Conservation (phyloP, 106 monocot species). For the Vanilla planifolia region DNA sequence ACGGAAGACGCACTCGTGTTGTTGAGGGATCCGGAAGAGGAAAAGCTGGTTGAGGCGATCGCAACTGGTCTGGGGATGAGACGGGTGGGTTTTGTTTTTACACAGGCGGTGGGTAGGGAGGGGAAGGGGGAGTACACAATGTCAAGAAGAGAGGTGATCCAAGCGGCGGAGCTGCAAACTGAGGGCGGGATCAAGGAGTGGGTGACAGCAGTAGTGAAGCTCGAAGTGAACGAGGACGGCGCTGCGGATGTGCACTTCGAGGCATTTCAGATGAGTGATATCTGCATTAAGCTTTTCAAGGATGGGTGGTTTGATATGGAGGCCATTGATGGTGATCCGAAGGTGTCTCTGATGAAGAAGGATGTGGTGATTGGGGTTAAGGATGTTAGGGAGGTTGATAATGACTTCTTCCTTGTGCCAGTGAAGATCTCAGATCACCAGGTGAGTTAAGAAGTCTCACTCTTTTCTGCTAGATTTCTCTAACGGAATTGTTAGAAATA, state of each 20-base stretch:
- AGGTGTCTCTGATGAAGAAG: slow-evolving; percentile 79
- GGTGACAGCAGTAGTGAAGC: slow-evolving; percentile 86
- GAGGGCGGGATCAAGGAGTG: slow-evolving; percentile 83
- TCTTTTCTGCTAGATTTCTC: background rate
- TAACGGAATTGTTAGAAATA: background rate
- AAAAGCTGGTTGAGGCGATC: slow-evolving; percentile 77
- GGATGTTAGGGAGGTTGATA: slow-evolving; percentile 84
- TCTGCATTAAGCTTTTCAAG: slow-evolving; percentile 73
- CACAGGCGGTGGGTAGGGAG: slow-evolving; percentile 68
- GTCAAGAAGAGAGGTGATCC: slow-evolving; percentile 76
- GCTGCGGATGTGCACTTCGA: slow-evolving; percentile 89
- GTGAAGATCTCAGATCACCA: slow-evolving; percentile 95
- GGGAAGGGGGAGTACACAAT: slow-evolving; percentile 73
- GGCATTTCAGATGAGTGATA: slow-evolving; percentile 98
- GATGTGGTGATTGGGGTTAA: slow-evolving; percentile 83
- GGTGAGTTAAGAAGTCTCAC: slow-evolving; percentile 22
- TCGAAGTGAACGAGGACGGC: slow-evolving; percentile 80
- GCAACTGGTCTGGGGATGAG: slow-evolving; percentile 77
- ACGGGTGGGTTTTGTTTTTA: slow-evolving; percentile 81
- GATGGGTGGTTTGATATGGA: slow-evolving; percentile 74
- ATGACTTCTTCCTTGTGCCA: slow-evolving; percentile 92
- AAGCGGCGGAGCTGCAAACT: slow-evolving; percentile 68
- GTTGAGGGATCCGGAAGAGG: slow-evolving; percentile 63
- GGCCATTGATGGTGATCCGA: slow-evolving; percentile 46
- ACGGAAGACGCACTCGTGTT: slow-evolving; percentile 53